phyloP scores from a whole-genome alignment of 176 grass and related monocot genomes.

The Guadua angustifolia region DNA sequence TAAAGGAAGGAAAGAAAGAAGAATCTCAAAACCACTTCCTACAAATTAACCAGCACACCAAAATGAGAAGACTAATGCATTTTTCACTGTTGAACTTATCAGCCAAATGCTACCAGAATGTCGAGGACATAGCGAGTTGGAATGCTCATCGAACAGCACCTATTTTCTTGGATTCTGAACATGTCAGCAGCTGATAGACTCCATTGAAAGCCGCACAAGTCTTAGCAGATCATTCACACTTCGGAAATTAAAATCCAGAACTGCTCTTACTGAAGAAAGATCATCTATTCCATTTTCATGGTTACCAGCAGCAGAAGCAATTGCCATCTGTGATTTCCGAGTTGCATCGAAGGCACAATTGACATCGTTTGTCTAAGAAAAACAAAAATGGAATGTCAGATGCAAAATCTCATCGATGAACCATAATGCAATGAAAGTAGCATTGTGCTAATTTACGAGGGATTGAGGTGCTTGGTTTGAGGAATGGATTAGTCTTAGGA shows the following conservation, averaged over 20 bases:
- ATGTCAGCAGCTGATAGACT: conserved; percentile 75
- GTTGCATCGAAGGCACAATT: conserved; percentile 92
- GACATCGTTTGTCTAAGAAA: conserved; percentile 75
- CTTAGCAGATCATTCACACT: conserved; percentile 78
- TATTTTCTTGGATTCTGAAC: conserved; percentile 24
- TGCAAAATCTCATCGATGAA: conserved; percentile 35
- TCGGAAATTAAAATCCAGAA: conserved; percentile 94
- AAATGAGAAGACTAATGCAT: conserved; percentile 36
- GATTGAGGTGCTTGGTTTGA: conserved; percentile 5
- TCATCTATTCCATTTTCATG: conserved; percentile 57
- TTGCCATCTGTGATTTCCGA: conserved; percentile 76
- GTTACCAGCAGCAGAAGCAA: conserved; percentile 61
- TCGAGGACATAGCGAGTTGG: conserved; percentile 8
- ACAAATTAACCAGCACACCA: conserved; percentile 41
- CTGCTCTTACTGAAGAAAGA: conserved; percentile 75
- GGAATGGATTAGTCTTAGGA: neutral
- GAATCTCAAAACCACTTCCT: conserved; percentile 31
- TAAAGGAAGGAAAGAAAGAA: conserved; percentile 27
- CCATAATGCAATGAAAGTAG: conserved; percentile 36
- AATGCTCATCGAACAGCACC: conserved; percentile 26
- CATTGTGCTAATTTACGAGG: conserved; percentile 11
- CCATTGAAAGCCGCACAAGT: conserved; percentile 89
- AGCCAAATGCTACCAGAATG: conserved; percentile 30
- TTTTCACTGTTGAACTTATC: conserved; percentile 36
- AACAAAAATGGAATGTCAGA: conserved; percentile 46